phyloP scores from a whole-genome alignment of 1,139 yeast genomes.

The Arxiozyma slooffiae region DNA sequence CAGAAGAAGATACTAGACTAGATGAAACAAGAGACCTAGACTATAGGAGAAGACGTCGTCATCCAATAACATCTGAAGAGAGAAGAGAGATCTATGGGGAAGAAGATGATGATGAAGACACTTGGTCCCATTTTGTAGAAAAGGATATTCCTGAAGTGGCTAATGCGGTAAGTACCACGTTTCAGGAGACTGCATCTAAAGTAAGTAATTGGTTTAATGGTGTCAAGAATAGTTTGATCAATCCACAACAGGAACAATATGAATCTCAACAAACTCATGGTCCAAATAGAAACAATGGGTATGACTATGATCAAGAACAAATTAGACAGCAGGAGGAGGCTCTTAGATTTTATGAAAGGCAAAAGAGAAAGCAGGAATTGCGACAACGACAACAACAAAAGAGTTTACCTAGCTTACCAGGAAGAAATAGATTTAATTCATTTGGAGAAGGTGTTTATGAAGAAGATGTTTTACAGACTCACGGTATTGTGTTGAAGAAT shows the following conservation, averaged over 20 bases:
- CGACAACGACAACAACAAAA: constrained; percentile 10
- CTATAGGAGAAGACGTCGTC: constrained; percentile 19
- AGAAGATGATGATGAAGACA: constrained; percentile 41
- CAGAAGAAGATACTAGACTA: constrained; percentile 14
- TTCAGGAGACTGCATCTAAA: constrained; percentile 74
- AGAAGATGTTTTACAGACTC: constrained; percentile 36
- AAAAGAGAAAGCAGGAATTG: constrained; percentile 12
- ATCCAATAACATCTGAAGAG: constrained; percentile 16
- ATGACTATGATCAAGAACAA: constrained; percentile 7
- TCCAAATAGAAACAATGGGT: constrained; percentile 16
- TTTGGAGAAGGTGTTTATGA: constrained; percentile 35
- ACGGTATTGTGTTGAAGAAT: constrained; percentile 43
- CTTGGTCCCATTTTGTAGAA: constrained; percentile 56
- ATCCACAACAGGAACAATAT: constrained; percentile 13
- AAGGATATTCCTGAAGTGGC: constrained; percentile 55
- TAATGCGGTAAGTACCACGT: constrained; percentile 63
- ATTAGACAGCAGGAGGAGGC: constrained; percentile 7
- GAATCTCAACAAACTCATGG: constrained; percentile 17
- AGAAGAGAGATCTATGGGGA: constrained; percentile 28
- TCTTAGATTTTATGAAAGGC: constrained; percentile 4
- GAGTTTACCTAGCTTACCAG: constrained; percentile 18
- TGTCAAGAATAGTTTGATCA: constrained; percentile 33
- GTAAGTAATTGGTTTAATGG: constrained; percentile 78
- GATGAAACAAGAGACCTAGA: constrained; percentile 23
- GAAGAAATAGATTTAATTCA: constrained; percentile 30